A percentile compares a stretch with the other conserved stretches of the same genome.
phyloP scores from a whole-genome alignment of 208 protist species.

The Vickermania spadyakhi region DNA sequence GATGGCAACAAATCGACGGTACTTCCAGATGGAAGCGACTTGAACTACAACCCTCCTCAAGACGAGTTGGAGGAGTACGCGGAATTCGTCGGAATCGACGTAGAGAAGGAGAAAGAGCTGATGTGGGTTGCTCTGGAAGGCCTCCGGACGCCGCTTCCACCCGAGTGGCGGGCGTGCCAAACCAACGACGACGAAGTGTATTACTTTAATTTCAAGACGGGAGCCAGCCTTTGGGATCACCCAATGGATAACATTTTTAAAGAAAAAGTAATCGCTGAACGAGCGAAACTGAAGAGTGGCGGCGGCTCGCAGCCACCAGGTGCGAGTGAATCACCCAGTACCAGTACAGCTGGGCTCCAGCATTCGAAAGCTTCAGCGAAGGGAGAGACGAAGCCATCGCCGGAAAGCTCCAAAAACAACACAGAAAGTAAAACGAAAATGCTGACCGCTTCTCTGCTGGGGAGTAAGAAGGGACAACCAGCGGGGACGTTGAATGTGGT shows the following conservation, averaged over 20 bases:
- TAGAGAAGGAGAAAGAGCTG: conserved; percentile 61
- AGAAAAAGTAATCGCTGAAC: conserved; percentile 37
- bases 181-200: conserved; percentile 84
- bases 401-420: too few relatives aligned
- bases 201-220: conserved; percentile 93
- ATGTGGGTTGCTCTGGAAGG: conserved; percentile 89
- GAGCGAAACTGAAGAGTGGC: conserved; percentile 15
- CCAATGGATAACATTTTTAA: conserved; percentile 90
- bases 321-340: too few relatives aligned
- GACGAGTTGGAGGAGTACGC: conserved; percentile 91
- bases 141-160: conserved; percentile 85
- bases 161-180: conserved; percentile 88
- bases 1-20: conserved; percentile 82
- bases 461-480: too few relatives aligned
- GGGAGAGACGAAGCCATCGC: too few relatives aligned
- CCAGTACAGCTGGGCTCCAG: too few relatives aligned
- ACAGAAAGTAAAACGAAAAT: too few relatives aligned
- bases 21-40: conserved; percentile 81
- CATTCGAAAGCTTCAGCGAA: too few relatives aligned
- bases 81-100: conserved; percentile 89
- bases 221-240: conserved; percentile 91
- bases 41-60: conserved; percentile 77
- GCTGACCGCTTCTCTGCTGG: too few relatives aligned
- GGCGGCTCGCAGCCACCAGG: too few relatives aligned
- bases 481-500: too few relatives aligned